Evolutionary conservation across 176 grass and related monocot species (phyloP).

Genomic region (Carex myosuroides): DNA sequence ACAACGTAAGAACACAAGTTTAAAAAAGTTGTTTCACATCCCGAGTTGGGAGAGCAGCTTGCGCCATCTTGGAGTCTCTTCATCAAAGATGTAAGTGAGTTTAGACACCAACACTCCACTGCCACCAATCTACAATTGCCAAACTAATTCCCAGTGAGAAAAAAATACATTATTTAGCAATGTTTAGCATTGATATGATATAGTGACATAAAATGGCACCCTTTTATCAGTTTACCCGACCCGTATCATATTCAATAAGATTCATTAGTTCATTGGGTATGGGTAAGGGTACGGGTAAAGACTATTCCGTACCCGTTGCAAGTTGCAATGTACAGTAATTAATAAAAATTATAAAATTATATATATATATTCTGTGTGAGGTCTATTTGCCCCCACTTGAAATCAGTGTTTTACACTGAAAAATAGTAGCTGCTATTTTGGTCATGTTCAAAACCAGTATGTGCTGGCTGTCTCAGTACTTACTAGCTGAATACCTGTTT

Average conservation of each 20-base stretch:
- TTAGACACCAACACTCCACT: constrained; percentile 92
- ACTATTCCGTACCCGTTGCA: no score
- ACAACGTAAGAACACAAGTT: background rate
- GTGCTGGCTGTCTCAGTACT: background rate
- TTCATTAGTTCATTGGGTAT: no score
- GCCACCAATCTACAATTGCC: constrained; percentile 54
- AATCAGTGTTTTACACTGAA: background rate
- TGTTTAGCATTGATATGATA: background rate
- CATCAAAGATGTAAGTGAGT: constrained; percentile 93
- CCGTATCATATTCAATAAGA: no score
- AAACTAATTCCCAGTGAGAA: background rate
- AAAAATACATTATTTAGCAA: background rate
- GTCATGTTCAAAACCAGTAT: background rate
- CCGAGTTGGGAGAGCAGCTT: constrained; percentile 69
- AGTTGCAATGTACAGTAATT: no score
- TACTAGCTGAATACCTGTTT: background rate
- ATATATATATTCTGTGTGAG: background rate
- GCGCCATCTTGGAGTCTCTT: constrained; percentile 91
- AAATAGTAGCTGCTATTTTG: background rate
- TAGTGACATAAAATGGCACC: background rate
- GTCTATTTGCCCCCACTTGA: background rate
- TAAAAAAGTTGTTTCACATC: constrained; percentile 26
- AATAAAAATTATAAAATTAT: no score
- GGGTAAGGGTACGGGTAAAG: no score
- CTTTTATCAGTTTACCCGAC: no score